These are phyloP conservation scores for Barnettozyma vustinii DNA, from an alignment of 805 yeast genomes.

Conservation along the genomic window DNA sequence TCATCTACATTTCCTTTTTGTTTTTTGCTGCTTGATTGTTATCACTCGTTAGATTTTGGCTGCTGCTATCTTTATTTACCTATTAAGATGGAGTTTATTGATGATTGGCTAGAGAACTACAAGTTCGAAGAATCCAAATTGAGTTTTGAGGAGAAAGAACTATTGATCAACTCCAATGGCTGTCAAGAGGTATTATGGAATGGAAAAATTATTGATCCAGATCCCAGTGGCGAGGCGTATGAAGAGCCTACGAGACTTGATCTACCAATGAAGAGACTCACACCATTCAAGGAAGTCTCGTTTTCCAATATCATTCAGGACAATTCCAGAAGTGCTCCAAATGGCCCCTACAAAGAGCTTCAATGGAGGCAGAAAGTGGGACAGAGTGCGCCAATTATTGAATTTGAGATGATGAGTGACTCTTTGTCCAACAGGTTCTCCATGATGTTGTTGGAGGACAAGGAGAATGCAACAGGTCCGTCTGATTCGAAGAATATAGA, in stretches of 20 bases:
- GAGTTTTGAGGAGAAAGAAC: constrained; percentile 4
- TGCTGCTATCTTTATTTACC: not conserved
- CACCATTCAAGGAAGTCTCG: not conserved
- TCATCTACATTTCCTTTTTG: not conserved
- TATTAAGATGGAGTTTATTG: constrained; percentile 6
- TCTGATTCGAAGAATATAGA: not conserved
- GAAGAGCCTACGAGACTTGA: not conserved
- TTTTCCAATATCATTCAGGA: not conserved
- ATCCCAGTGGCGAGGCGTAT: not conserved
- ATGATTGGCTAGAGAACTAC: constrained; percentile 11
- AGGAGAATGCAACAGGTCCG: not conserved
- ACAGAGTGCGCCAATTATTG: constrained; percentile 3
- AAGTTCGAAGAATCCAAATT: constrained; percentile 3
- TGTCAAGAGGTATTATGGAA: not conserved
- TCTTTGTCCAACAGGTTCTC: constrained; percentile 5
- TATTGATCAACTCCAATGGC: not conserved
- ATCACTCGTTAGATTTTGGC: not conserved
- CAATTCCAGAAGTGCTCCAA: constrained; percentile 4
- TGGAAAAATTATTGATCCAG: not conserved
- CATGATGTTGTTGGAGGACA: constrained; percentile 3
- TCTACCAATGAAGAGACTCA: not conserved
- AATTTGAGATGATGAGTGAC: not conserved
- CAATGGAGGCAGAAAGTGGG: not conserved
- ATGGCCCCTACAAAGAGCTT: not conserved
- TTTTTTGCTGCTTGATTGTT: not conserved